These are phyloP conservation scores for Scolecobasidium constrictum DNA, from an alignment of 2,329 filamentous ascomycete genomes.

Conservation along the genomic window DNA sequence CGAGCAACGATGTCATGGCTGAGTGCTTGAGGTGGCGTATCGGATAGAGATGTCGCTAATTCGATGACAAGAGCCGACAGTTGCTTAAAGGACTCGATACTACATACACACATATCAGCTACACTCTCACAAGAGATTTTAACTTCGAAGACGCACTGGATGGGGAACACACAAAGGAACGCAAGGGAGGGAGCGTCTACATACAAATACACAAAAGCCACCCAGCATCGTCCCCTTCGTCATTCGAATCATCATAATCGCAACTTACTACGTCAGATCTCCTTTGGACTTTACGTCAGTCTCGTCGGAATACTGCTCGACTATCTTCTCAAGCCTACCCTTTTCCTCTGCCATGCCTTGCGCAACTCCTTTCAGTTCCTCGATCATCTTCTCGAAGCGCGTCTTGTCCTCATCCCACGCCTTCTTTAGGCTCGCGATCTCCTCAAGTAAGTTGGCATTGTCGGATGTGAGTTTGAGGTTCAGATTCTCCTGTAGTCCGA, in stretches of 20 bases:
- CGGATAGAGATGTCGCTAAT: slow-evolving; percentile 39
- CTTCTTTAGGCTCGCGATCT: slow-evolving; percentile 17
- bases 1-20: slow-evolving; percentile 35
- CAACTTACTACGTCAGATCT: slow-evolving; percentile 35
- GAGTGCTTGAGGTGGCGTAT: slow-evolving; percentile 31
- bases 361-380: slow-evolving; percentile 20
- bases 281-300: slow-evolving; percentile 32
- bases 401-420: slow-evolving; percentile 18
- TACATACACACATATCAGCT: slow-evolving; percentile 15
- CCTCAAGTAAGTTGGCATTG: slow-evolving; percentile 14
- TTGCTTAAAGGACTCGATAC: slow-evolving; percentile 40
- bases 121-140: not conserved
- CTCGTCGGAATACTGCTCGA: slow-evolving; percentile 30
- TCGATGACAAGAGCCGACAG: slow-evolving; percentile 41
- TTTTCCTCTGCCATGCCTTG: slow-evolving; percentile 30
- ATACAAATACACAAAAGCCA: too few relatives aligned
- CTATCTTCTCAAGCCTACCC: slow-evolving; percentile 29
- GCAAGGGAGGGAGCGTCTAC: not conserved
- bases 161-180: not conserved
- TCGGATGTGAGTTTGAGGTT: slow-evolving; percentile 23
- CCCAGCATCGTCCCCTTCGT: not conserved
- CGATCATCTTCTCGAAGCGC: slow-evolving; percentile 13
- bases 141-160: not conserved
- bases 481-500: slow-evolving; percentile 25
- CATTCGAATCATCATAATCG: slow-evolving; percentile 3